Percentiles rank a stretch among this genome's conserved stretches.
Conservation (phyloP, 768 basidiomycete genomes). For the Sarcodon aspratus region DNA sequence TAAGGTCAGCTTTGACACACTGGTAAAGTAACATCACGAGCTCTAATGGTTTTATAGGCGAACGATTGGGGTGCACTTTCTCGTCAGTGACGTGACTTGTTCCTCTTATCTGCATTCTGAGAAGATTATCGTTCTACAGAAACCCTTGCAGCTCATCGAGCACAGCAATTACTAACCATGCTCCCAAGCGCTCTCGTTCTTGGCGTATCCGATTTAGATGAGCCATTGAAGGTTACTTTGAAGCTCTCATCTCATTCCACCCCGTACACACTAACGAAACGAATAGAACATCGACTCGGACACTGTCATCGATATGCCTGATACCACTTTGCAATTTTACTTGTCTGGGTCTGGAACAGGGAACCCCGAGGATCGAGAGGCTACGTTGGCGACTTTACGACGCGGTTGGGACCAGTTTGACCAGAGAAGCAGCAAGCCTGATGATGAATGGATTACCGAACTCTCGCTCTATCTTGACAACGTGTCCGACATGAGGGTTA, state of each 20-base stretch:
- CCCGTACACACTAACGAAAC: neutral
- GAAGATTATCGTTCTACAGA: slow-evolving; percentile 6
- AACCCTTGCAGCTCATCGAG: slow-evolving; percentile 16
- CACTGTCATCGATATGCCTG: slow-evolving; percentile 22
- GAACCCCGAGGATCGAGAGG: slow-evolving; percentile 10
- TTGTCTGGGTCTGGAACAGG: slow-evolving; percentile 7
- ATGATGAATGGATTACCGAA: slow-evolving; percentile 28
- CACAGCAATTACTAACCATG: slow-evolving; percentile 25
- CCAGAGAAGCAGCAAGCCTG: slow-evolving; percentile 22
- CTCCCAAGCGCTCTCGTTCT: slow-evolving; percentile 36
- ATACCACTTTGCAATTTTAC: slow-evolving; percentile 26
- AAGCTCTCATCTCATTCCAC: slow-evolving; percentile 24
- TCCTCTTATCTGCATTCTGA: too few relatives aligned
- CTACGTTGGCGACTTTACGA: slow-evolving; percentile 9
- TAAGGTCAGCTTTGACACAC: slow-evolving; percentile 26
- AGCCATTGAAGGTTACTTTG: slow-evolving; percentile 13
- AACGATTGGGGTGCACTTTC: slow-evolving; percentile 59
- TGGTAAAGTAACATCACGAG: too few relatives aligned
- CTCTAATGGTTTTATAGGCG: slow-evolving; percentile 22
- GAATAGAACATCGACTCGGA: slow-evolving; percentile 44
- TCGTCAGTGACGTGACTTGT: slow-evolving; percentile 25
- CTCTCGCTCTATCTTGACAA: slow-evolving; percentile 26
- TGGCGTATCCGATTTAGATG: slow-evolving; percentile 29
- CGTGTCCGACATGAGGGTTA: slow-evolving; percentile 30
- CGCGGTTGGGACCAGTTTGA: slow-evolving; percentile 18